Base-by-base conservation (phyloP, 345 rosid genomes). In the Hibiscus tridactylites region DNA sequence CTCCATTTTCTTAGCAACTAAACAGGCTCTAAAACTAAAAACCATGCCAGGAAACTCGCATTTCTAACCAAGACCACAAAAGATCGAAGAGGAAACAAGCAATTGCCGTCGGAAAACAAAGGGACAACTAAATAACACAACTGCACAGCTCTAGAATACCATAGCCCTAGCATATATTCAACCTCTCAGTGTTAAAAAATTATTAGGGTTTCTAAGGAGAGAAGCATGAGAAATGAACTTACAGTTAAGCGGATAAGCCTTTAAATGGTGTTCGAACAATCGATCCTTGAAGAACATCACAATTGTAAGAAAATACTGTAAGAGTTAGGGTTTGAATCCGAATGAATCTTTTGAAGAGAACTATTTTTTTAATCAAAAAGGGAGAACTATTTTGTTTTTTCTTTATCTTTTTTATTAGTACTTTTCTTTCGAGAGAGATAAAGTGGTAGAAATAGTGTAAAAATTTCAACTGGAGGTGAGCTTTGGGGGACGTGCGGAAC, bases 401-500 rank as follows among this genome's bases (percentile, higher is more conserved):
- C 19, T 31, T 31, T 33, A 6, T 37, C 6, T 7, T 7, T 37
- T 37, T 37, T 37, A 7, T 37, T 37, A 7, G 1, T 39, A 6
- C 7, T 17, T 8, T 54, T 54, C 0, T 7, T 17, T 17, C 7
- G 15, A 62, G 69, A 79, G 82, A 78, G 80, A 81, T 67, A 82
- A 80, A 84, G 87, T 49, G 79, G 74, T 83, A 80, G 79, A 85
- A 75, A 77, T 74, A 78, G 80, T 82, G 81, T 76, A 81, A 81
- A 86, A 84, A 29, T 70, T 85, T 84, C 90, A 80, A 85, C 93
- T 29, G 60, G 21, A 56, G 60, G 60, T 56, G 28, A 50, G 72
- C 80, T 70, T 82, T 76, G 83, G 82, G 2, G 39, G 2, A 17
- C 84, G 82, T 63, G 74, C 79, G 84, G 71, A 74, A 19, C 60